A percentile compares a stretch with the other conserved stretches of the same genome.
These are phyloP conservation scores for Podila clonocystis DNA, from an alignment of 192 early-diverging fungal genomes.

Conservation along the genomic window DNA sequence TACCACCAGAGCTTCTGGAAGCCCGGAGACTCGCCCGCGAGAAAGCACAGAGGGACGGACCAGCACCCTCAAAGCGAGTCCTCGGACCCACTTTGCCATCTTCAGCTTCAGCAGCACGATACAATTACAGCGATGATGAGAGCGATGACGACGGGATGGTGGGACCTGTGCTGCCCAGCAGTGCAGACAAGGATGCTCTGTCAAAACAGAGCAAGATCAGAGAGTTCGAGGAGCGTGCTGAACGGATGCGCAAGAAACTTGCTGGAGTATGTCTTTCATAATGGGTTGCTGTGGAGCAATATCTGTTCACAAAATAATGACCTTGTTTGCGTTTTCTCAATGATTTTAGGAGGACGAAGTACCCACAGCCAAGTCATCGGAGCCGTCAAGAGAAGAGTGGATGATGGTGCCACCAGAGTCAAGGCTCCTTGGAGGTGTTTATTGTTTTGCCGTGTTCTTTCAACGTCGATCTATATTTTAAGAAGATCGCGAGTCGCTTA, in stretches of 20 bases:
- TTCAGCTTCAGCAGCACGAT: background rate
- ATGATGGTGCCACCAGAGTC: conserved; percentile 70
- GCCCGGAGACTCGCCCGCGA: conserved; percentile 16
- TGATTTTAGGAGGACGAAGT: conserved; percentile 10
- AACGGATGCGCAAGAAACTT: conserved; percentile 52
- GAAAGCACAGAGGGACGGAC: background rate
- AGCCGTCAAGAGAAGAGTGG: conserved; percentile 63
- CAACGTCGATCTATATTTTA: no score
- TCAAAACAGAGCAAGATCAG: conserved; percentile 43
- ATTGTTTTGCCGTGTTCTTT: no score
- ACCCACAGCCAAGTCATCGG: conserved; percentile 14
- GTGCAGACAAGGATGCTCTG: conserved; percentile 22
- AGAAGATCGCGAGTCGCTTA: no score
- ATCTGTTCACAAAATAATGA: no score
- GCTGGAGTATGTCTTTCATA: conserved; percentile 15
- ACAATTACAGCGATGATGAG: conserved; percentile 9
- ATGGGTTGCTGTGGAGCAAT: background rate
- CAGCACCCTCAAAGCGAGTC: conserved; percentile 23
- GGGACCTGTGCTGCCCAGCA: conserved; percentile 48
- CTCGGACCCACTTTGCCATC: conserved; percentile 46
- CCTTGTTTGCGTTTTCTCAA: background rate
- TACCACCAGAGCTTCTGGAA: conserved; percentile 46
- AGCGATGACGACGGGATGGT: conserved; percentile 51
- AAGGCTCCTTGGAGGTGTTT: conserved; percentile 36
- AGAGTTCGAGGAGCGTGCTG: conserved; percentile 53